Base-by-base conservation (phyloP, 305 asterid genomes). In the Andrographis paniculata region DNA sequence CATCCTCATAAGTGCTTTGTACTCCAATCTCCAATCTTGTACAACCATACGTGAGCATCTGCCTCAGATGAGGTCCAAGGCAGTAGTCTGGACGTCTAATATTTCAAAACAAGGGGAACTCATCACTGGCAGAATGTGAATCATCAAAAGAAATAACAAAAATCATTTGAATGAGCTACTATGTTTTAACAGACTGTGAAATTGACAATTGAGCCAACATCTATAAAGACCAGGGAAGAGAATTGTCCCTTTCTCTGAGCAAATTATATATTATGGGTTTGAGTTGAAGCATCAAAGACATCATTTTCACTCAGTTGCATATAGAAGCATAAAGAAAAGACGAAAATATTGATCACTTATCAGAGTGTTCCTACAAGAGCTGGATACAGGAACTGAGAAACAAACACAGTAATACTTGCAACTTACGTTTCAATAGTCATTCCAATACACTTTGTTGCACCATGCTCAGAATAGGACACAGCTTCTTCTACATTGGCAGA, bases 351-450 rank as follows among this genome's bases (percentile, higher is more conserved):
- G 52, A 43, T 51, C 28, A 14, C 22, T 42, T 9, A 22, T 37
- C 35, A 58, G 42, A 20, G 37, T 50, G 45, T 48, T 18, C 37
- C 36, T 20, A 24, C 10, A 51, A 44, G 27, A 58, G 6, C 21
- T 40, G 31, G 45, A 3, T 13, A n/a, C n/a, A 45, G 41, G 13
- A 40, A 49, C 43, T 28, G 40, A 16, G 16, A 8, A 27, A 39
- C 14, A 48, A 40, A 49, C 43, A 36, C 36, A 16, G 16, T 8
- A 27, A 39, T 14, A 48, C 27, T 19, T 30, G 61, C 42, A 52
- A 50, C 82, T 65, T 72, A 89, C 95, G 98, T 91, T 71, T 91
- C 98, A 62, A 91, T 91, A 18, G 98, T 91, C 98, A 91, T 86
- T 66, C 98, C 98, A 62, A 91, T 91, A 64, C 96, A 91, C 76